Percentiles rank a stretch among this genome's conserved stretches.
These are phyloP conservation scores for Mucor sp. DNA, from an alignment of 371 early-diverging fungal genomes.

Conservation along the genomic window DNA sequence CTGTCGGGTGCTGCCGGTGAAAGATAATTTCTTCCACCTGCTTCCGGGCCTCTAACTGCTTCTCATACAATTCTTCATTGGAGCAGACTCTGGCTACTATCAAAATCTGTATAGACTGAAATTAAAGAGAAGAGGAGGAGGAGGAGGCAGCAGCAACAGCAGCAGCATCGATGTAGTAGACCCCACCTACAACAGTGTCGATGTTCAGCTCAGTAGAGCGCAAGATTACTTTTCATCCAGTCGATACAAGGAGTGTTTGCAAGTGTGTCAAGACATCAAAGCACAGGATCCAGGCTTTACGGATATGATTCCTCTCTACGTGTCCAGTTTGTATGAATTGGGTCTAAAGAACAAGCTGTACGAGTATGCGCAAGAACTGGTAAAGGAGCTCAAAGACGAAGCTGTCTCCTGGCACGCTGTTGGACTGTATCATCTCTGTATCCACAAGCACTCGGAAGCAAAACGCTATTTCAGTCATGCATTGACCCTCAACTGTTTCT, in stretches of 20 bases:
- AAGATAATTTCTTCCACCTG: too few species aligned
- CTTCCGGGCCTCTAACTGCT: too few species aligned
- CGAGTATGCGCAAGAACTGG: conserved; percentile 45
- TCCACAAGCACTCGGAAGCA: conserved; percentile 59
- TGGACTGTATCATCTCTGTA: conserved; percentile 71
- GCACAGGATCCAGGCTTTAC: conserved; percentile 60
- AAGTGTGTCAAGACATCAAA: conserved; percentile 64
- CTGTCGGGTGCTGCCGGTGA: too few species aligned
- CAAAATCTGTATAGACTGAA: conserved; percentile 60
- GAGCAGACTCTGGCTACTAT: conserved; percentile 59
- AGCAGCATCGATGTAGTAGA: conserved; percentile 59
- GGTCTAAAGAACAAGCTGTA: conserved; percentile 64
- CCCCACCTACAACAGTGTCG: conserved; percentile 49
- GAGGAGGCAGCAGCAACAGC: conserved; percentile 31
- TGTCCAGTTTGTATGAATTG: conserved; percentile 68
- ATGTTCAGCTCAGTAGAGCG: conserved; percentile 64
- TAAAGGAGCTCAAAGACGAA: conserved; percentile 29
- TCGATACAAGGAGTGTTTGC: conserved; percentile 57
- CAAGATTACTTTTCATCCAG: conserved; percentile 56
- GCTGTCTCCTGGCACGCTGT: conserved; percentile 71
- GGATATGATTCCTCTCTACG: conserved; percentile 58
- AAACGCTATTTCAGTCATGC: conserved; percentile 56
- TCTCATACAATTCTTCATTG: too few species aligned
- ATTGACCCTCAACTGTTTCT: conserved; percentile 58
- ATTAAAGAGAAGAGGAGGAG: conserved; percentile 52